These are phyloP conservation scores for Cyberlindnera xishuangbannaensis DNA, from an alignment of 805 yeast species.

Conservation along the genomic window DNA sequence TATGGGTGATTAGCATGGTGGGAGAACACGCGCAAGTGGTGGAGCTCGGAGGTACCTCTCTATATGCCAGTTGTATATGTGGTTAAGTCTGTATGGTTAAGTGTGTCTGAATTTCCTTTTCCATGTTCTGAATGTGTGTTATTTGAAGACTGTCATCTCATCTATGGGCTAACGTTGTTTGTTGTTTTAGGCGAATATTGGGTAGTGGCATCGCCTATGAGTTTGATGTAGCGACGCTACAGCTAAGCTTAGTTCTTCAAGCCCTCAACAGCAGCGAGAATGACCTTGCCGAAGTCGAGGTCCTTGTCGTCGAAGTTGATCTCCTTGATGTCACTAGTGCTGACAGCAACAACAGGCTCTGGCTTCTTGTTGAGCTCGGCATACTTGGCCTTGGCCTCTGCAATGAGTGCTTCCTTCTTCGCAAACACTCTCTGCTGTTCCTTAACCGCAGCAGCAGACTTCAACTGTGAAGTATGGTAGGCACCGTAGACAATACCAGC, in stretches of 20 bases:
- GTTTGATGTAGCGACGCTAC: too few relatives aligned
- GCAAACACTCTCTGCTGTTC: slow-evolving; percentile 54
- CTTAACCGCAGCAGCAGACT: slow-evolving; percentile 51
- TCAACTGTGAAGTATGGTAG: slow-evolving; percentile 68
- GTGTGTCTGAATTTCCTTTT: too few relatives aligned
- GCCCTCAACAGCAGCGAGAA: slow-evolving; percentile 59
- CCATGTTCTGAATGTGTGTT: too few relatives aligned
- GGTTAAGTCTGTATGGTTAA: too few relatives aligned
- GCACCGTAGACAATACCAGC: slow-evolving; percentile 89
- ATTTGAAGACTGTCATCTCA: too few relatives aligned
- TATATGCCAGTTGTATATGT: too few relatives aligned
- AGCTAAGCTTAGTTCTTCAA: slow-evolving; percentile 32
- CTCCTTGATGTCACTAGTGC: slow-evolving; percentile 35
- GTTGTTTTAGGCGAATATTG: too few relatives aligned
- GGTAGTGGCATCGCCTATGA: too few relatives aligned
- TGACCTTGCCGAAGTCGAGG: slow-evolving; percentile 72
- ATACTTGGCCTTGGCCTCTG: slow-evolving; percentile 85
- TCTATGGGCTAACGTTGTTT: too few relatives aligned
- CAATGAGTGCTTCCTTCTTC: slow-evolving; percentile 67
- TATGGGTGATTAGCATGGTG: too few relatives aligned
- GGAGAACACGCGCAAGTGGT: too few relatives aligned
- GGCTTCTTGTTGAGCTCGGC: slow-evolving; percentile 55
- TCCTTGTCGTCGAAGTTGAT: slow-evolving; percentile 84
- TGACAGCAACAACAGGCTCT: slow-evolving; percentile 31
- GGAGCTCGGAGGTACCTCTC: too few relatives aligned